Evolutionary conservation across 495 filamentous ascomycete species (phyloP).

Genomic region (Podospora pseudoanserina): DNA sequence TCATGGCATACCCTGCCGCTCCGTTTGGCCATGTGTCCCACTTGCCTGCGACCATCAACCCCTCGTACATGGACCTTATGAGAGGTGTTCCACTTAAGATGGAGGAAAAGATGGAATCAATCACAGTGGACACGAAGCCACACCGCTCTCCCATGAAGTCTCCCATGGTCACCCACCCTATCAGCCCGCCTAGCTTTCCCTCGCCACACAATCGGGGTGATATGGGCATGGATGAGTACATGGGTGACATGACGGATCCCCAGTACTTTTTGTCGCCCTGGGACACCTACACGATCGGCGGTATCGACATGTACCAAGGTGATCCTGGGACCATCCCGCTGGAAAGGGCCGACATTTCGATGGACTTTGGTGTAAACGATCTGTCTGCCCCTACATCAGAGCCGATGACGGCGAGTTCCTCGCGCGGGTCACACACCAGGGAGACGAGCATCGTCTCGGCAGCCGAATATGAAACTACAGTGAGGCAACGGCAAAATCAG

Average conservation of each 20-base stretch:
- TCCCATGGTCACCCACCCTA: conserved; percentile 28
- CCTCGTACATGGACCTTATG: conserved; percentile 39
- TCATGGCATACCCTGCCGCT: conserved; percentile 9
- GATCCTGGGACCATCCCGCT: conserved; percentile 30
- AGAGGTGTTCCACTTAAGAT: conserved; percentile 23
- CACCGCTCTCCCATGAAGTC: conserved; percentile 30
- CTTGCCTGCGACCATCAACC: conserved; percentile 26
- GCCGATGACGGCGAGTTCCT: conserved; percentile 34
- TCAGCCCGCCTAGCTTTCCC: conserved; percentile 28
- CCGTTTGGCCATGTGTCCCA: conserved; percentile 19
- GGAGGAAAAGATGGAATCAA: conserved; percentile 21
- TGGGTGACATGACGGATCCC: conserved; percentile 10
- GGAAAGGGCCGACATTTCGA: conserved; percentile 28
- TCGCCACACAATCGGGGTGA: conserved; percentile 35
- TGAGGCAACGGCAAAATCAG: conserved; percentile 21
- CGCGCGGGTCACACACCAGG: conserved; percentile 43
- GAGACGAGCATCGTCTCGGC: conserved; percentile 45
- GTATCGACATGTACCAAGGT: conserved; percentile 33
- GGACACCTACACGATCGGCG: conserved; percentile 26
- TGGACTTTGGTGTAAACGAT: conserved; percentile 33
- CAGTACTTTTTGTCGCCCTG: neutral
- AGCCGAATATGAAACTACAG: conserved; percentile 33
- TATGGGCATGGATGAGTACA: conserved; percentile 35
- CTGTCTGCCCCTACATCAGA: conserved; percentile 37
- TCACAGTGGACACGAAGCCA: conserved; percentile 28